Base-by-base conservation (phyloP, 2,329 filamentous ascomycete genomes). In the Curvularia lunata region DNA sequence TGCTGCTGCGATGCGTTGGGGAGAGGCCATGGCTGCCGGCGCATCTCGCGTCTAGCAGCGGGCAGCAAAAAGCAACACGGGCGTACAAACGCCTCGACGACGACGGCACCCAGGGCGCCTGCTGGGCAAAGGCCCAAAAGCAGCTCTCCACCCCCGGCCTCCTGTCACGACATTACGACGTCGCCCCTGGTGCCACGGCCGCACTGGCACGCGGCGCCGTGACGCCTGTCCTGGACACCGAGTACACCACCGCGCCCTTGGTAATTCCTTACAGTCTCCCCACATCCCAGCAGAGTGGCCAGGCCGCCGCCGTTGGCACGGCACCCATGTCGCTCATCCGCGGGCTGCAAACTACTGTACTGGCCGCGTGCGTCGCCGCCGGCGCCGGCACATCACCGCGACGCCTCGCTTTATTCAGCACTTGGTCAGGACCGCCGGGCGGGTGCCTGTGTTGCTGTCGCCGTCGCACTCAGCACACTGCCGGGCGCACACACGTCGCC, bases 221-320 rank as follows among this genome's bases (percentile, higher is more conserved):
- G 25, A 30, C 27, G 27, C 7, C 27, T 30, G 27, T 30, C 1
- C 27, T 9, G 27, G 6, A 30, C 27, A 8, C 4, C 25, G 25
- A 27, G 4, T 8, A 27, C 27, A 30, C 6, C 27, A 30, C 27
- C 27, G 4, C 27, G 27, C 9, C 27, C 27, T 30, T 2, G 27
- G 6, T 9, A 25, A 25, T 30, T 30, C 7, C 7, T 30, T 30
- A 30, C n/a, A n/a, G 27, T 30, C 32, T 48, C 55, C 61, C 58
- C 61, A 56, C 54, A 46, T 61, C 54, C 61, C 61, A 63, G 58
- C 21, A 56, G 21, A 23, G 25, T 51, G 61, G 61, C 55, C 52
- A 50, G 46, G 49, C 58, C 55, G 48, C 46, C 34, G 56, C 51
- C 47, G n/a, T 48, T 27, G 45, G 41, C 49, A 18, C 30, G 34